Evolutionary conservation across 768 basidiomycete genomes (phyloP).

Genomic region (Albatrellus ellisii): DNA sequence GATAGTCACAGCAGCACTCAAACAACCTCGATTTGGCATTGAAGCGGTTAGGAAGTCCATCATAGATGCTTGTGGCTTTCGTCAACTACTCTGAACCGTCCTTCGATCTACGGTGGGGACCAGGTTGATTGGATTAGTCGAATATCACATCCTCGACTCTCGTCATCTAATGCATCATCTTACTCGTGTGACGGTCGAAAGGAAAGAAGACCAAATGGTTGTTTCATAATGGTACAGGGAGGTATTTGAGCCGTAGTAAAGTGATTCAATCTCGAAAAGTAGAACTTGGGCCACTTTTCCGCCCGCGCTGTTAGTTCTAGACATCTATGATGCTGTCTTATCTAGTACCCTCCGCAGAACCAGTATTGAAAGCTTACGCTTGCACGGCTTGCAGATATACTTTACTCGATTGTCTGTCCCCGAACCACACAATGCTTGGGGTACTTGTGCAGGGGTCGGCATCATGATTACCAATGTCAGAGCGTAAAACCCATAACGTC

Average conservation of each 20-base stretch:
- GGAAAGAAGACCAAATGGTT: too few species aligned
- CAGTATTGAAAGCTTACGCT: constrained; percentile 18
- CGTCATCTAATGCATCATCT: too few species aligned
- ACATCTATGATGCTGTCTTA: constrained; percentile 20
- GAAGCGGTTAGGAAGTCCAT: constrained; percentile 46
- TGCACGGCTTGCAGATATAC: background rate
- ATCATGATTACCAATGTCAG: constrained; percentile 39
- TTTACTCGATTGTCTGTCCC: background rate
- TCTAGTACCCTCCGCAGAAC: constrained; percentile 40
- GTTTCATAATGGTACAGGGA: too few species aligned
- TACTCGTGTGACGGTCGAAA: too few species aligned
- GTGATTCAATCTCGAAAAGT: too few species aligned
- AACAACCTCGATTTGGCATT: constrained; percentile 41
- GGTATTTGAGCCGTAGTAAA: too few species aligned
- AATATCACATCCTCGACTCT: background rate
- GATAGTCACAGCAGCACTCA: constrained; percentile 40
- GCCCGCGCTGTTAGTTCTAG: background rate
- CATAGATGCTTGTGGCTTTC: constrained; percentile 40
- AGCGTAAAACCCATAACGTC: background rate
- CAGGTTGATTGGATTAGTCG: background rate
- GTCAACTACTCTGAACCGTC: background rate
- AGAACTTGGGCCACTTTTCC: too few species aligned
- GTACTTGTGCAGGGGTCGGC: constrained; percentile 26
- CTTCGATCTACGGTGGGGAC: background rate
- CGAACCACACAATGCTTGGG: background rate